Base-by-base conservation (phyloP, 176 grass and related monocot genomes). In the Cenchrus americanus region DNA sequence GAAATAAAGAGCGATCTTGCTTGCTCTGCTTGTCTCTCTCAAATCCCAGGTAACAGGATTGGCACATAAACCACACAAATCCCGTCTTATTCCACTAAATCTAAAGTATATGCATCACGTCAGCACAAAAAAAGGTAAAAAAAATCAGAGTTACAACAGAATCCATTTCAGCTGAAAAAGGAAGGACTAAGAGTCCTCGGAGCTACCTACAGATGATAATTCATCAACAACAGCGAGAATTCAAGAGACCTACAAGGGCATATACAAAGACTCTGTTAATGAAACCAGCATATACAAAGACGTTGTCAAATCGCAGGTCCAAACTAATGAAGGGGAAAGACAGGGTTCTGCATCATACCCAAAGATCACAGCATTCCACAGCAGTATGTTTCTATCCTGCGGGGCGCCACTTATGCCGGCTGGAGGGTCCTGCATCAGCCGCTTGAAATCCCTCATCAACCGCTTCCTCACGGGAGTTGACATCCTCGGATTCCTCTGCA, bases 401-500 rank as follows among this genome's bases (percentile, higher is more conserved):
- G 94, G 94, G 50, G 94, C 94, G 23, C 89, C 94, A 72, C 94
- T 97, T 66, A 97, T 92, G 57, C 94, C 90, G 5, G 92, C 94
- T 10, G 94, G 92, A 76, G 94, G 90, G 44, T 97, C 94, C 92
- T 94, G 92, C 92, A 93, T 93, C 85, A 97, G 17, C 42, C 94
- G 85, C 89, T 97, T 97, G 84, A 97, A 97, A 81, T 97, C 94
- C 77, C 89, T 93, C 94, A 94, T 97, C 87, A 97, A 14, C 80
- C 94, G 85, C 82, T 97, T 97, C 87, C 94, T 97, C 9, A 92
- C 86, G 37, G 92, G 90, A 15, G 94, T 97, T 26, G 92, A 92
- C 94, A 97, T 97, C 75, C 67, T 83, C 71, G 5, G 54, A 81
- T 8, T 5, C 66, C 55, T 22, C 86, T 88, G 66, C n/a, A n/a